Base-by-base conservation (phyloP, 192 early-diverging fungal species). In the Mortierella antarctica region DNA sequence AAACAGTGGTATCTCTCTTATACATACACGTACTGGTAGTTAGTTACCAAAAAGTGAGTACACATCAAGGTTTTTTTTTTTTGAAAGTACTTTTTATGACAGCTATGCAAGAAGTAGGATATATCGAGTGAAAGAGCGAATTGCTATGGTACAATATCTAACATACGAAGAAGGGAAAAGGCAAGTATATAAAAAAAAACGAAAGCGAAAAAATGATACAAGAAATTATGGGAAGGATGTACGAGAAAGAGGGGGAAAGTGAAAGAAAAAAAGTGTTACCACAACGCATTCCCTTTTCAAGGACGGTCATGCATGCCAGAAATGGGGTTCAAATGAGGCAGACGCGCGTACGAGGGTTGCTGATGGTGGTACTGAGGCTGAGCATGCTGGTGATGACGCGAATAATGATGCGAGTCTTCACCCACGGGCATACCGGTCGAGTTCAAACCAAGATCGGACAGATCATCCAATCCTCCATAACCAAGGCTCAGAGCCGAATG, bases 401-500 rank as follows among this genome's bases (percentile, higher is more conserved):
- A 65, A 46, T 74, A 66, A 45, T 67, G 56, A 21, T 67, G 51
- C 13, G 57, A 44, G 20, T 67, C 41, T 15, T 56, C 64, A 21
- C 23, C 31, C 56, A 62, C 53, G 53, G 45, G 70, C 49, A 71
- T 61, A n/a, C 41, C 18, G 41, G 9, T 15, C 9, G 31, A 31
- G 31, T 31, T 31, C 49, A 57, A 46, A 11, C 39, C 55, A 39
- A 76, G 41, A 57, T 64, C 62, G n/a, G 41, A 42, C 53, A 76
- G 52, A n/a, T 57, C 51, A 12, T 50, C 14, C 6, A 62, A 48
- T 4, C 54, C 74, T 45, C 62, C 74, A 55, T 76, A 76, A 39
- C 47, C n/a, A 66, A 76, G 49, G 44, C 74, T 55, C 51, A 76
- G 55, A 14, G 59, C 74, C 11, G 74, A 57, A 23, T 76, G 74